Percentiles rank a stretch among this genome's conserved stretches.
Conservation (phyloP, 768 basidiomycete species). For the Trametes punicea region DNA sequence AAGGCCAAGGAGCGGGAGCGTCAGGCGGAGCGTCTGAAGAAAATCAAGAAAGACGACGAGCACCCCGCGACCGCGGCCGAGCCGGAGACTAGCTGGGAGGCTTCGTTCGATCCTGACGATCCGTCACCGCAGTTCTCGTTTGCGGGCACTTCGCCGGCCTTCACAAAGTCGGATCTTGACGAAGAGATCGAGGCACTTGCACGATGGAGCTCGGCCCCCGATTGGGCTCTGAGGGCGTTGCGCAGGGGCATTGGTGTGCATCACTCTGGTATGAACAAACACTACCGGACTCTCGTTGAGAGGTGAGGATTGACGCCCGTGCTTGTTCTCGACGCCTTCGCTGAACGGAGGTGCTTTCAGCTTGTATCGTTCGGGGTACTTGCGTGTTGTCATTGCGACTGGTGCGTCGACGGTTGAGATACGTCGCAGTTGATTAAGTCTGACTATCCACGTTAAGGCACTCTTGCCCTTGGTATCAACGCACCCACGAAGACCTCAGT, state of each 20-base stretch:
- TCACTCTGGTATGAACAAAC: constrained; percentile 66
- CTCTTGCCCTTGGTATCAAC: constrained; percentile 73
- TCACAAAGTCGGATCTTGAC: constrained; percentile 46
- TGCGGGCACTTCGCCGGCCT: constrained; percentile 40
- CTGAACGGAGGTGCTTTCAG: constrained; percentile 32
- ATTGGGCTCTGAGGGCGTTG: constrained; percentile 49
- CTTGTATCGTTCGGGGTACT: constrained; percentile 57
- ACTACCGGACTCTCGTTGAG: constrained; percentile 56
- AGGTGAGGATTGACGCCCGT: constrained; percentile 44
- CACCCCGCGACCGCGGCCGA: constrained; percentile 21
- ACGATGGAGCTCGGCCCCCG: constrained; percentile 32
- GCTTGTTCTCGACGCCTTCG: background rate
- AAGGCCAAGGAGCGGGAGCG: constrained; percentile 48
- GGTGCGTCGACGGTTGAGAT: constrained; percentile 31
- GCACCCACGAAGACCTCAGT: constrained; percentile 65
- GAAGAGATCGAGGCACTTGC: constrained; percentile 42
- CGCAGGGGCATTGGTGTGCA: constrained; percentile 65
- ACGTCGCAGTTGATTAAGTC: no score
- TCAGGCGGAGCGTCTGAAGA: constrained; percentile 38
- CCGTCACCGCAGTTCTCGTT: constrained; percentile 63
- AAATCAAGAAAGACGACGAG: constrained; percentile 37
- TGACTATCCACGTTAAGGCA: constrained; percentile 38
- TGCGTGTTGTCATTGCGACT: constrained; percentile 67
- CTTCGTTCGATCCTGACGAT: constrained; percentile 53
- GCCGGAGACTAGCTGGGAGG: constrained; percentile 42